A percentile compares a stretch with the other conserved stretches of the same genome.
phyloP scores from a whole-genome alignment of 768 basidiomycete species.

The Pulveroboletus sp. region DNA sequence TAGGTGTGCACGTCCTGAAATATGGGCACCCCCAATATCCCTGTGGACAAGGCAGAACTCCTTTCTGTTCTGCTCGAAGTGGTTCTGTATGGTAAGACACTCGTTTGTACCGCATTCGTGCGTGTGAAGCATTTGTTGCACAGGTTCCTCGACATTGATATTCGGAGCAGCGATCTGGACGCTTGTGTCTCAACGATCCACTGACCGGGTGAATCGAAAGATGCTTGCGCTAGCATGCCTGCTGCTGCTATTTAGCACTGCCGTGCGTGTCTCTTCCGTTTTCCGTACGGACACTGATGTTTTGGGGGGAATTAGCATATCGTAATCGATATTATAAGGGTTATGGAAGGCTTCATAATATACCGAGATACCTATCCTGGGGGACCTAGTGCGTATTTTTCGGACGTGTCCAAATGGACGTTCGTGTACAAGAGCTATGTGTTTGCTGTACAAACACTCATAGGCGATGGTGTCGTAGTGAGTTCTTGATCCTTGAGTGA shows the following conservation, averaged over 20 bases:
- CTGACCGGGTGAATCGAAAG: constrained; percentile 5
- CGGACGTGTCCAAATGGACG: constrained; percentile 12
- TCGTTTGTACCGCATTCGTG: background rate
- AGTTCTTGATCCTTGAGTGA: background rate
- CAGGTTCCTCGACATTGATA: constrained; percentile 34
- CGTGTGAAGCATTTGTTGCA: no score
- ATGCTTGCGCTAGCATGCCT: constrained; percentile 19
- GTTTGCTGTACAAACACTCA: background rate
- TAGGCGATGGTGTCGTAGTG: constrained; percentile 6
- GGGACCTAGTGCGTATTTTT: constrained; percentile 25
- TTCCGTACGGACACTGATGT: background rate
- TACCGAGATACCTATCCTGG: constrained; percentile 18
- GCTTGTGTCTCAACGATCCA: constrained; percentile 9
- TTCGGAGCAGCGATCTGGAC: constrained; percentile 27
- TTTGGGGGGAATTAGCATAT: constrained; percentile 19
- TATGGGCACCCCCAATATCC: background rate
- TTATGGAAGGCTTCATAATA: constrained; percentile 20
- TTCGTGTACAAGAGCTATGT: background rate
- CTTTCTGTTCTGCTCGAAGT: constrained; percentile 1
- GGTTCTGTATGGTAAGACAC: constrained; percentile 4
- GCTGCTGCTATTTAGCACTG: constrained; percentile 24
- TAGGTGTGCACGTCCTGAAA: no score
- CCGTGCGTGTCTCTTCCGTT: constrained; percentile 8
- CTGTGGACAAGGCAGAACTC: background rate
- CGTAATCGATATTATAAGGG: constrained; percentile 17